phyloP scores from a whole-genome alignment of 2,329 filamentous ascomycete species.

The Microsporum audouinii region DNA sequence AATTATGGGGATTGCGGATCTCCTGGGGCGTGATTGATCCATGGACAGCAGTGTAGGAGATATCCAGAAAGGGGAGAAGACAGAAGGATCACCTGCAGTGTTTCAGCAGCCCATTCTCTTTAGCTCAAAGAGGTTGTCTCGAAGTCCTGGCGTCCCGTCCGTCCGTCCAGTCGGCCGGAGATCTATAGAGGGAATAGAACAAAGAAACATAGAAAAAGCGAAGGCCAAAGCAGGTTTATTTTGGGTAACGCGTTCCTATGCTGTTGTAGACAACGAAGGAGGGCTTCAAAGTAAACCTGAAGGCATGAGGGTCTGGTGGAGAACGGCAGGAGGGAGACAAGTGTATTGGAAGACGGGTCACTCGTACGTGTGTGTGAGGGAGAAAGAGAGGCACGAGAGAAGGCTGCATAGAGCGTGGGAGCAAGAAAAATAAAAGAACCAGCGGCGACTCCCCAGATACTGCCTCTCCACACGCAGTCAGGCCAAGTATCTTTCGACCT shows the following conservation, averaged over 20 bases:
- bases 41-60: not conserved
- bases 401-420: no score
- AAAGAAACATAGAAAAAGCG: not conserved
- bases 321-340: not conserved
- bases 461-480: no score
- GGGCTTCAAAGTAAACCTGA: not conserved
- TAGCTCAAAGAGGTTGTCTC: not conserved
- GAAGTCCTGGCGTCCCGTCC: not conserved
- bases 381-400: no score
- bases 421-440: no score
- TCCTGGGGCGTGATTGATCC: constrained; percentile 2
- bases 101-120: not conserved
- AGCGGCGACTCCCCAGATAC: no score
- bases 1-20: constrained; percentile 9
- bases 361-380: not conserved
- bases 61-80: not conserved
- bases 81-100: not conserved
- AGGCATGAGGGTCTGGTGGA: no score
- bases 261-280: not conserved
- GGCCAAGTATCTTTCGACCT: no score
- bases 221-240: not conserved
- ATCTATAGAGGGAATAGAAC: not conserved
- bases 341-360: not conserved
- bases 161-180: not conserved
- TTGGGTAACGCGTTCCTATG: not conserved